phyloP scores from a whole-genome alignment of 2,329 filamentous ascomycete genomes.

The Talaromyces sp. region DNA sequence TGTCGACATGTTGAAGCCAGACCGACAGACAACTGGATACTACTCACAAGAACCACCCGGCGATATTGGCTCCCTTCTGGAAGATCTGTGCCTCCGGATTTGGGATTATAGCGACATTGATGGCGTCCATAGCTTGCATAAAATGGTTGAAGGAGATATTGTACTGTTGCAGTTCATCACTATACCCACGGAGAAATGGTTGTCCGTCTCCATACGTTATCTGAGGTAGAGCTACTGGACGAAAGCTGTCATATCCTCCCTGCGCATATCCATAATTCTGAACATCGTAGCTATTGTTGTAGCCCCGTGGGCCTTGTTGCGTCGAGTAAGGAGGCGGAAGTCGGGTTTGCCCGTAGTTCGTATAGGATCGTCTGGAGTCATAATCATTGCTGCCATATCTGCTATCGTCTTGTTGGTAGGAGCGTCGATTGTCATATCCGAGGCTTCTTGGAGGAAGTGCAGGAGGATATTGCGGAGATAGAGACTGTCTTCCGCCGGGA shows the following conservation, averaged over 20 bases:
- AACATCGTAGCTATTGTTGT: background rate
- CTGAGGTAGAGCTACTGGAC: background rate
- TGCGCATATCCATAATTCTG: background rate
- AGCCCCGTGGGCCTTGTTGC: background rate
- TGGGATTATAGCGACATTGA: constrained; percentile 5
- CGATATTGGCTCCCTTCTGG: constrained; percentile 7
- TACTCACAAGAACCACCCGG: constrained; percentile 2
- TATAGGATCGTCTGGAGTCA: background rate
- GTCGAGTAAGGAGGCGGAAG: background rate
- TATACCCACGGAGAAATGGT: constrained; percentile 6
- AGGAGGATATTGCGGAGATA: background rate
- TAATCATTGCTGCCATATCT: background rate
- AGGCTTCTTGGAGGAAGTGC: background rate
- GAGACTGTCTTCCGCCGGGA: background rate
- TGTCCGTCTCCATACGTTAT: background rate
- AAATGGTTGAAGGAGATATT: background rate
- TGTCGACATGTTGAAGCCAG: background rate
- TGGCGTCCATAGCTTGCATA: background rate
- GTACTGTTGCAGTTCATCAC: background rate
- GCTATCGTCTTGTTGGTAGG: background rate
- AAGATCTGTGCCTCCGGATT: constrained; percentile 3
- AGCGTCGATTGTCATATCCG: background rate
- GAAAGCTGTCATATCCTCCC: background rate
- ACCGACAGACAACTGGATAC: background rate
- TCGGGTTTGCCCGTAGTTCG: background rate